Base-by-base conservation (phyloP, 2,329 filamentous ascomycete genomes). In the Claviceps pazoutovae region DNA sequence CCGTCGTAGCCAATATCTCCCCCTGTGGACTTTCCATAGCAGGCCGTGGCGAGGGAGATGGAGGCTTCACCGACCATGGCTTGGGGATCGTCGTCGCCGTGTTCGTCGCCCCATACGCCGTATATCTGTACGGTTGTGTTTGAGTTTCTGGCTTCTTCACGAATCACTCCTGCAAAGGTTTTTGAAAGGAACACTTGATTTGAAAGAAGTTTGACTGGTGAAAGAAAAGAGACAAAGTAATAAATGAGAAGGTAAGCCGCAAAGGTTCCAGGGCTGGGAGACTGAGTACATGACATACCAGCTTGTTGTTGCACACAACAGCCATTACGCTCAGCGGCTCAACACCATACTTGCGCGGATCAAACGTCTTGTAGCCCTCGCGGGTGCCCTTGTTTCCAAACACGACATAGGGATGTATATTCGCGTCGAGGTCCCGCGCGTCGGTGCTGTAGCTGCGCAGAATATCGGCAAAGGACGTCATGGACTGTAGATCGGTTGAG, bases 31-130 rank as follows among this genome's bases (percentile, higher is more conserved):
- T 67, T 64, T 2, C 77, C 77, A 59, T 73, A 83, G 61, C 79
- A 83, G 19, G 74, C 66, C 36, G 76, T 75, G 2, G 75, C 79
- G 7, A 83, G 68, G 1, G 76, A 73, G 56, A 83, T 73, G 26
- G 75, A 75, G 0, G 75, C 71, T 57, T 83, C 79, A 39, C 79
- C 79, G 0, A 77, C 71, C 56, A 75, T 64, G 23, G 74, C 66
- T 49, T 69, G 60, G 6, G 60, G 53, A 2, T 71, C 70, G 48
- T 74, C 72, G 47, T 71, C 75, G 44, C 78, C 79, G 55, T 83
- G 82, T 37, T 73, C 74, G 56, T 83, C 78, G 19, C 78, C 79
- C 78, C 77, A 83, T 48, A 82, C 65, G 11, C 76, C 78, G 58
- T 82, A 82, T 56, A 73, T 67, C 72, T 75, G 8, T 8, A 8